Conservation (phyloP, 805 yeast species). For the Yamadazyma laniorum region DNA sequence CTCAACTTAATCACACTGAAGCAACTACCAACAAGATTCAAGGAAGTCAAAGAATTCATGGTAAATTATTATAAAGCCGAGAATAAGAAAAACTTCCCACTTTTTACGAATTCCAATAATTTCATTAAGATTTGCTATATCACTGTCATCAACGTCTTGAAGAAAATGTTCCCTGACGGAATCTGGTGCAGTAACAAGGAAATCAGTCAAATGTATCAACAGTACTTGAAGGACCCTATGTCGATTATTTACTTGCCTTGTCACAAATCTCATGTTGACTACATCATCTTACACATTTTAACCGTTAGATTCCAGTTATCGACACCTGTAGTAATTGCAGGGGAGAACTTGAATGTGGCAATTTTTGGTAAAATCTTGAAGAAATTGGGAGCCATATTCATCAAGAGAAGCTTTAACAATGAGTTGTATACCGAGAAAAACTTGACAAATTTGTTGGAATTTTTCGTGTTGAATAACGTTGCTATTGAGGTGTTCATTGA, state of each 20-base stretch:
- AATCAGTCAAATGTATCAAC: conserved; percentile 26
- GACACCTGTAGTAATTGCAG: conserved; percentile 59
- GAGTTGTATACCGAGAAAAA: conserved; percentile 46
- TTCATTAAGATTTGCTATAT: conserved; percentile 36
- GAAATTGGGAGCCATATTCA: conserved; percentile 55
- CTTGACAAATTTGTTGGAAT: conserved; percentile 48
- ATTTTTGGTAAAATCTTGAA: conserved; percentile 51
- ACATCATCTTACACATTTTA: conserved; percentile 54
- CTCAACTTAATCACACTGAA: conserved; percentile 35
- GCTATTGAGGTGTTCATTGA: conserved; percentile 61
- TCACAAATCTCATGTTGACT: conserved; percentile 62
- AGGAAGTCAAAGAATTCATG: conserved; percentile 39
- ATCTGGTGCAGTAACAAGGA: conserved; percentile 37
- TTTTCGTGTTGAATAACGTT: conserved; percentile 45
- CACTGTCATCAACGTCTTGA: conserved; percentile 33
- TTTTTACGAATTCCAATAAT: conserved; percentile 20
- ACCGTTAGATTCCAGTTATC: conserved; percentile 53
- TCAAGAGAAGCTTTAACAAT: conserved; percentile 48
- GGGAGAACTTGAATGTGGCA: conserved; percentile 63
- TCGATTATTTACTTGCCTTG: conserved; percentile 53
- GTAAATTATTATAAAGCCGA: conserved; percentile 33
- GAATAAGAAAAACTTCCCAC: conserved; percentile 38
- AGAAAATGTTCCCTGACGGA: conserved; percentile 42
- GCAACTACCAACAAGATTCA: conserved; percentile 31
- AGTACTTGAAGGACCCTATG: conserved; percentile 40